These are phyloP conservation scores for Trichomonas vaginalis DNA, from an alignment of 208 protist species.

Conservation along the genomic window DNA sequence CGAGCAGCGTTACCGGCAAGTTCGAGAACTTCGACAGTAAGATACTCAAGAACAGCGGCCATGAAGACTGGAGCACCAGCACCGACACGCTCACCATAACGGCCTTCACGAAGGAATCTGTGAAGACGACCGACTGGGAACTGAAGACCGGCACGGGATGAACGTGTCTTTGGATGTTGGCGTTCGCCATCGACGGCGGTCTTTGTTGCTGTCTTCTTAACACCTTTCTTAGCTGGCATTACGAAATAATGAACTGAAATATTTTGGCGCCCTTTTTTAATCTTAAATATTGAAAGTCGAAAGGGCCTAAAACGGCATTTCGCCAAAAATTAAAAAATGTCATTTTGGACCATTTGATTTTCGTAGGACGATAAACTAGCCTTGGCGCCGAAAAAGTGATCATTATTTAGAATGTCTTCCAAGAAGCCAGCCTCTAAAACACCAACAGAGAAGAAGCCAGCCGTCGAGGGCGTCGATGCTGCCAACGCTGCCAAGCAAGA, in stretches of 20 bases:
- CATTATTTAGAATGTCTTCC: not conserved
- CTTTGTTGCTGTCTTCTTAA: no score
- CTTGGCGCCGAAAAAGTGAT: not conserved
- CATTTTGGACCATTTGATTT: not conserved
- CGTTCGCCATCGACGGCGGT: not conserved
- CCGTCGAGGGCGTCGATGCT: not conserved
- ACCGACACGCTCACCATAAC: no score
- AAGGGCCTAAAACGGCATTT: not conserved
- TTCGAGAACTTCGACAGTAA: no score
- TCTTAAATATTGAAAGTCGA: no score
- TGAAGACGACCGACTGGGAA: no score
- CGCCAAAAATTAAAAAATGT: not conserved
- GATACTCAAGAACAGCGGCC: no score
- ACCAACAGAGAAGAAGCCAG: slow-evolving; percentile 17
- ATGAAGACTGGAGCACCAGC: no score
- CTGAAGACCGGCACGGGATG: slow-evolving; percentile 17
- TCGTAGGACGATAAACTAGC: not conserved
- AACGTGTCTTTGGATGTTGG: slow-evolving; percentile 8
- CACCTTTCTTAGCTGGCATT: slow-evolving; percentile 8
- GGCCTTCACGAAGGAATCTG: no score
- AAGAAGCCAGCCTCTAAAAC: not conserved
- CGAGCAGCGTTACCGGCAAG: no score
- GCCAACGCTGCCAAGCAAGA: not conserved
- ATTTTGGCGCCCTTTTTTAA: no score
- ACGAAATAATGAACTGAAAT: not conserved